These are phyloP conservation scores for Chaetoscypha palmicola DNA, from an alignment of 2,329 filamentous ascomycete genomes.

Conservation along the genomic window DNA sequence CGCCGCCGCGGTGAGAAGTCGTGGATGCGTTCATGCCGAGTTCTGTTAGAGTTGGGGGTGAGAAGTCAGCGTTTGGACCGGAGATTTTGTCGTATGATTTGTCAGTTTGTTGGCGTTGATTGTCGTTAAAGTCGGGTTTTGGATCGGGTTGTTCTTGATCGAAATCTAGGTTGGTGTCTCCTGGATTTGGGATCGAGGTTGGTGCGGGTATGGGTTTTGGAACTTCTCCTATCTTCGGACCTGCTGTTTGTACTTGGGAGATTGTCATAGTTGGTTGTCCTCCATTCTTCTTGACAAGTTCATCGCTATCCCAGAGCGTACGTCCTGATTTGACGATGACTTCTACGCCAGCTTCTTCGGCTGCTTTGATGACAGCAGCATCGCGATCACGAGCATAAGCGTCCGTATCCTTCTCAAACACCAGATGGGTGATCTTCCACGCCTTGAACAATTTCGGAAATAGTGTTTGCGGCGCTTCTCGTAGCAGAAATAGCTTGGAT, in stretches of 20 bases:
- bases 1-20: conserved; percentile 64
- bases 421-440: conserved; percentile 68
- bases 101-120: conserved; percentile 46
- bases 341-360: conserved; percentile 57
- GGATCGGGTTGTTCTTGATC: conserved; percentile 46
- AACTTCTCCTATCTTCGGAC: conserved; percentile 55
- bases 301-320: conserved; percentile 68
- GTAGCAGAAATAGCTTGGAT: conserved; percentile 64
- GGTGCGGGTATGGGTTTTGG: conserved; percentile 55
- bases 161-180: conserved; percentile 52
- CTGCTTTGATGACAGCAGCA: conserved; percentile 48
- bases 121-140: conserved; percentile 53
- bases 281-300: conserved; percentile 56
- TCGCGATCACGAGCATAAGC: conserved; percentile 62
- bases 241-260: conserved; percentile 56
- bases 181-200: conserved; percentile 54
- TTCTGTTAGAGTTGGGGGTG: conserved; percentile 63
- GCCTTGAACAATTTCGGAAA: conserved; percentile 65
- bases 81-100: conserved; percentile 53
- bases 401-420: conserved; percentile 76
- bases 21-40: conserved; percentile 63
- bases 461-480: conserved; percentile 65
- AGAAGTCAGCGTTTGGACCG: conserved; percentile 62
- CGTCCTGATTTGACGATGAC: conserved; percentile 59
- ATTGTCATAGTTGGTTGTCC: conserved; percentile 72